These are phyloP conservation scores for Lasiosphaeria ovina DNA, from an alignment of 495 filamentous ascomycete genomes.

Conservation along the genomic window DNA sequence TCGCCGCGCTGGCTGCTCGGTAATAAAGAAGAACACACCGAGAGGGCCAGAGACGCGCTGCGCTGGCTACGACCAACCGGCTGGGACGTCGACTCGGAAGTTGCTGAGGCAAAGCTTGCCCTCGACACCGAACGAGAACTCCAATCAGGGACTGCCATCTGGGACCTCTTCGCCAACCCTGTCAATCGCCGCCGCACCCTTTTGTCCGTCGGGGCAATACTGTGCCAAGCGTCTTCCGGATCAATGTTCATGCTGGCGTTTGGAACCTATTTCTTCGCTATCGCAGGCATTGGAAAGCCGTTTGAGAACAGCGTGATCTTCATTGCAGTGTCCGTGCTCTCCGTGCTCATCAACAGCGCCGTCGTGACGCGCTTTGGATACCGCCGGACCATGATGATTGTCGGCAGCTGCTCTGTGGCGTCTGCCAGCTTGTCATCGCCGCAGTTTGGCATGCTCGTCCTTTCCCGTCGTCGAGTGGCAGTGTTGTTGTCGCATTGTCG, in stretches of 20 bases:
- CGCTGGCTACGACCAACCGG: constrained; percentile 42
- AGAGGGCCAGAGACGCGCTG: constrained; percentile 46
- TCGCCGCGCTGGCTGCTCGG: constrained; percentile 61
- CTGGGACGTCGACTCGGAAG: constrained; percentile 41
- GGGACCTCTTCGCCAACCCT: constrained; percentile 51
- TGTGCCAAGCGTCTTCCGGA: too few relatives aligned
- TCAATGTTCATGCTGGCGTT: constrained; percentile 54
- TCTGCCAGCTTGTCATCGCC: constrained; percentile 37
- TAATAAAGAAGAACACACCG: constrained; percentile 44
- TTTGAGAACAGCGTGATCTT: constrained; percentile 6
- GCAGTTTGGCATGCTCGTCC: constrained; percentile 42
- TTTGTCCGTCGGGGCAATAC: too few relatives aligned
- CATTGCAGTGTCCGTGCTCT: neutral
- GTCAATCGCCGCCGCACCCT: constrained; percentile 48
- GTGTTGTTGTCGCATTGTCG: constrained; percentile 38
- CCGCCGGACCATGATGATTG: constrained; percentile 44
- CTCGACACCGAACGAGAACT: constrained; percentile 46
- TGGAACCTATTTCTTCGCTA: constrained; percentile 31
- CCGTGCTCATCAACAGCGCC: neutral
- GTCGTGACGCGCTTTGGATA: neutral
- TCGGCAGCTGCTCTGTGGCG: constrained; percentile 46
- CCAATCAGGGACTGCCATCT: constrained; percentile 38
- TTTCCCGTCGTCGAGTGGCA: constrained; percentile 31
- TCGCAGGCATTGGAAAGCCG: constrained; percentile 40
- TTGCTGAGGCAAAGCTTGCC: constrained; percentile 47